Evolutionary conservation across 108 stramenopile genomes (phyloP).

Genomic region (Nitzschia inconspicua): DNA sequence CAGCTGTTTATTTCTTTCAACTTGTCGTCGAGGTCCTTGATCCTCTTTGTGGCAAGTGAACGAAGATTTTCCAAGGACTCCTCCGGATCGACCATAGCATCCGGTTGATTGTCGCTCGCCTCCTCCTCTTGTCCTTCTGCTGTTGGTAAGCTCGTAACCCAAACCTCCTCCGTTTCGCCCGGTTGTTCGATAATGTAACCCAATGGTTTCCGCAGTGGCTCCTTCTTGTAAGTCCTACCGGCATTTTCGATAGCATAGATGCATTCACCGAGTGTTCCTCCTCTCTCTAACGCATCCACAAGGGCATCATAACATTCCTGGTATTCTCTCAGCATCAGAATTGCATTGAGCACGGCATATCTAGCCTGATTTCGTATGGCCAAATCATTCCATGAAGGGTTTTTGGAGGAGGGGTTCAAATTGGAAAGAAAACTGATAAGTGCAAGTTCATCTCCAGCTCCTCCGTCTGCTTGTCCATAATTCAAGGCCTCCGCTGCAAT

Average conservation of each 20-base stretch:
- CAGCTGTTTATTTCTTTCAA: constrained; percentile 11
- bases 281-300: constrained; percentile 76
- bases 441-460: constrained; percentile 88
- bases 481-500: constrained; percentile 91
- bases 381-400: constrained; percentile 49
- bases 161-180: constrained; percentile 47
- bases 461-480: constrained; percentile 86
- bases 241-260: constrained; percentile 86
- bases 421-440: constrained; percentile 52
- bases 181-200: constrained; percentile 60
- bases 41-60: constrained; percentile 13
- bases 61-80: constrained; percentile 24
- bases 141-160: constrained; percentile 39
- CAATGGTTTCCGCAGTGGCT: constrained; percentile 49
- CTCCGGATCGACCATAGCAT: constrained; percentile 2
- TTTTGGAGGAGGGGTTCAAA: constrained; percentile 19
- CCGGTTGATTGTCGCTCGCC: background rate
- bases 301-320: constrained; percentile 79
- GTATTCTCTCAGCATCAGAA: constrained; percentile 73
- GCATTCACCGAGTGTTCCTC: constrained; percentile 74
- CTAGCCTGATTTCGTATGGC: constrained; percentile 82
- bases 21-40: constrained; percentile 9
- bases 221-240: constrained; percentile 41
- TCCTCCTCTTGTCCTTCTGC: background rate
- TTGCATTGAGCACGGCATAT: constrained; percentile 34